These are phyloP conservation scores for Eucalyptus guilfoylei DNA, from an alignment of 345 rosid genomes.

Conservation along the genomic window DNA sequence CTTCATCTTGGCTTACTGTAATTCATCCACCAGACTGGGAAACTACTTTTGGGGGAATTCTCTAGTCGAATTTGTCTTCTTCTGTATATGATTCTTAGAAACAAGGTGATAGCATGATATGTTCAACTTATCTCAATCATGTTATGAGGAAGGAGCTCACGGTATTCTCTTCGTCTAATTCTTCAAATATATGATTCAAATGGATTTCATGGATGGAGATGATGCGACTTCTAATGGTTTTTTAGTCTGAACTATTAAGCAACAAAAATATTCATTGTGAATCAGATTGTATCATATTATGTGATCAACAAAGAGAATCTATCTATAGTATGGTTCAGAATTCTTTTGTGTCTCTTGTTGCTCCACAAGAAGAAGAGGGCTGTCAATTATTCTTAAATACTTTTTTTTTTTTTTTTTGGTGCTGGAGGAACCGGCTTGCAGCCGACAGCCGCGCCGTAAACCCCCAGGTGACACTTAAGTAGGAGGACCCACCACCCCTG, in stretches of 20 bases:
- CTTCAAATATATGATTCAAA: background rate
- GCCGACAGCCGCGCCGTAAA: too few species aligned
- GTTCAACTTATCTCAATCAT: background rate
- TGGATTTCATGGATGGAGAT: background rate
- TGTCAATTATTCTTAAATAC: conserved; percentile 15
- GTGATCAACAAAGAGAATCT: background rate
- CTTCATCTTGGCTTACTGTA: background rate
- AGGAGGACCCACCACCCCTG: too few species aligned
- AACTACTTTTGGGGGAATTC: background rate
- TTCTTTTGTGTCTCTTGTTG: conserved; percentile 14
- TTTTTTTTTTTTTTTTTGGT: too few species aligned
- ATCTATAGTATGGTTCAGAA: background rate
- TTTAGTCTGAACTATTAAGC: background rate
- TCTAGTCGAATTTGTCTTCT: background rate
- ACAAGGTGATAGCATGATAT: background rate
- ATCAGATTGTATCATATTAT: background rate
- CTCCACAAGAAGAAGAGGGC: conserved; percentile 25
- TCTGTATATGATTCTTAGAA: background rate
- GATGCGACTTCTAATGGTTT: background rate
- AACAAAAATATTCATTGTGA: background rate
- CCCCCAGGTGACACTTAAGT: too few species aligned
- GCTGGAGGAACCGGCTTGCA: too few species aligned
- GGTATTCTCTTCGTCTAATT: background rate
- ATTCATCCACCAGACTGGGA: background rate
- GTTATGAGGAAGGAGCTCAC: background rate